Percentiles rank a stretch among this genome's conserved stretches.
Evolutionary conservation across 805 yeast species (phyloP).

Genomic region (Candida maesae): DNA sequence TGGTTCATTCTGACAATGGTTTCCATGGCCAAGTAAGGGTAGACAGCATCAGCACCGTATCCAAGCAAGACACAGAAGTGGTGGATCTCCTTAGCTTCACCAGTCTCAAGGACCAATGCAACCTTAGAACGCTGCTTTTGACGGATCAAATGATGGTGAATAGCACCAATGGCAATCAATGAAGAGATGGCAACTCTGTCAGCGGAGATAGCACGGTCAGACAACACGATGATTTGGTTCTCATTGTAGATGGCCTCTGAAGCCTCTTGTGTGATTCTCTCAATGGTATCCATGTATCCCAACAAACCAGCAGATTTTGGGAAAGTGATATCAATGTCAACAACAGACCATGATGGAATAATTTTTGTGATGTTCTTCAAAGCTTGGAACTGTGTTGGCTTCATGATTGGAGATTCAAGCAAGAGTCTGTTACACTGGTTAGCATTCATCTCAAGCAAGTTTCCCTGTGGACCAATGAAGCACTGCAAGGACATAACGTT

Average conservation of each 20-base stretch:
- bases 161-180: conserved; percentile 91
- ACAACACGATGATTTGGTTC: conserved; percentile 68
- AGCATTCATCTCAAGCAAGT: conserved; percentile 87
- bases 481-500: conserved; percentile 97
- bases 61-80: conserved; percentile 93
- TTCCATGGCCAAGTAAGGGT: conserved; percentile 92
- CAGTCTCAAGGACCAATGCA: conserved; percentile 87
- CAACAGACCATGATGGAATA: conserved; percentile 83
- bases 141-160: conserved; percentile 93
- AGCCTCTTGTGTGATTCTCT: conserved; percentile 83
- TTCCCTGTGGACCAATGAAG: conserved; percentile 98
- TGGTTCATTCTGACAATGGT: conserved; percentile 78
- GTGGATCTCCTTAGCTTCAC: conserved; percentile 97
- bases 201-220: conserved; percentile 62
- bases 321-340: conserved; percentile 85
- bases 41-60: conserved; percentile 95
- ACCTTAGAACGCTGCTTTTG: conserved; percentile 95
- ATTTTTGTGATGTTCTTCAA: conserved; percentile 66
- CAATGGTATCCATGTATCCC: conserved; percentile 83
- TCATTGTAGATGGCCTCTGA: conserved; percentile 76
- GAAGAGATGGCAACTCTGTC: conserved; percentile 80
- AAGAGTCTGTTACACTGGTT: conserved; percentile 86
- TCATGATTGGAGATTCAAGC: conserved; percentile 77
- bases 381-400: conserved; percentile 70
- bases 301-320: conserved; percentile 75